These are phyloP conservation scores for Breviolum minutum DNA, from an alignment of 73 alveolate genomes.

Conservation along the genomic window DNA sequence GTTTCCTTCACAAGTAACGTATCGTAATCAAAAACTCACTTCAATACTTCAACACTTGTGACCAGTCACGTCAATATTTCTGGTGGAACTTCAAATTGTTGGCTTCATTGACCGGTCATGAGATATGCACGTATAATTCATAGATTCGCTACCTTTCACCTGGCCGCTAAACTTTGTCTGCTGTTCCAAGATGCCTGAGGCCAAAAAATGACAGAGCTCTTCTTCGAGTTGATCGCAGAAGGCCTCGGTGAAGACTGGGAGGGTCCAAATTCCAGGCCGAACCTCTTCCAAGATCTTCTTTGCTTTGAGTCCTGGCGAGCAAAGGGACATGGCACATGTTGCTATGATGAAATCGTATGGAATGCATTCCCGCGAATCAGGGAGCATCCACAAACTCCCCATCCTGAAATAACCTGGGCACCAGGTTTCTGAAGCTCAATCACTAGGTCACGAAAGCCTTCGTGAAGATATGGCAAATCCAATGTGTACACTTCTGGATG, in stretches of 20 bases:
- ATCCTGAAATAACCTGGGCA: conserved; percentile 5
- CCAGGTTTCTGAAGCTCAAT: conserved; percentile 41
- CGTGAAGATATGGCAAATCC: conserved; percentile 24
- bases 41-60: too few species aligned
- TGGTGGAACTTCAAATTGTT: too few species aligned
- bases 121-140: too few species aligned
- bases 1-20: too few species aligned
- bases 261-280: conserved; percentile 34
- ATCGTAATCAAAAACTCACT: too few species aligned
- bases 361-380: neutral
- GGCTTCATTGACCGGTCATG: too few species aligned
- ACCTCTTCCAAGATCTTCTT: conserved; percentile 68
- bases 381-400: neutral
- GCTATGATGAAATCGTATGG: neutral
- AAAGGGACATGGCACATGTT: neutral
- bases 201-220: conserved; percentile 35
- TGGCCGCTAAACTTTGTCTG: neutral
- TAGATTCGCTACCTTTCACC: too few species aligned
- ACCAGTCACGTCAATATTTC: too few species aligned
- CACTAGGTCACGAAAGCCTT: conserved; percentile 35
- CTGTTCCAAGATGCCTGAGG: conserved; percentile 23
- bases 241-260: conserved; percentile 82
- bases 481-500: conserved; percentile 68
- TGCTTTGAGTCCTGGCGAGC: neutral
- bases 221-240: conserved; percentile 76